Evolutionary conservation across 805 yeast species (phyloP), one percentile per base, ranked within the genome.

Genomic region (Hagleromyces aurorensis): DNA sequence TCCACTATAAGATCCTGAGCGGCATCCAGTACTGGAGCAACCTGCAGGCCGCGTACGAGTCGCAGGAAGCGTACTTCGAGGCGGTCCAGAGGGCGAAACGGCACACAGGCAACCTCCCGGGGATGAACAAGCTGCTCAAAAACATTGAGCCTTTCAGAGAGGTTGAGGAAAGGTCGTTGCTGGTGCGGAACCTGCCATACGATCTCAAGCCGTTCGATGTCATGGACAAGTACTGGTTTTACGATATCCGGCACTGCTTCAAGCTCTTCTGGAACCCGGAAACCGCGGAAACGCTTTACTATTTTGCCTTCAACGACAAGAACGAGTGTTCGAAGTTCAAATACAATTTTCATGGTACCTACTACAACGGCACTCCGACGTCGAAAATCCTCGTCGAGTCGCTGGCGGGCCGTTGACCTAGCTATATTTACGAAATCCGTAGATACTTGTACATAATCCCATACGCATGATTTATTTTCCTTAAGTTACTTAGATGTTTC

Each of bases 261-360:
- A 44, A 43, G 23, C 16, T 52, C 16, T 48, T 38, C 31, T 41
- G 47, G 51, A 41, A 43, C 10, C 29, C 34, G 6, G 28, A 30
- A 1, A 39, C 43, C 9, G 41, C 45, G 5, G 32, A 32, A 6
- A 40, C 47, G 6, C 37, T 55, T n/a, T 38, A 41, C 19, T 53
- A 31, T 26, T 27, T 55, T 20, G 43, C 50, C 13, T 78, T 78
- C 41, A 59, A 59, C 10, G 61, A 65, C 37, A 34, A 41, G 2
- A 36, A 46, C 3, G 72, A 70, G 33, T 76, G 83, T 2, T 38
- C 36, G 12, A 52, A 73, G 23, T 78, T 77, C 46, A 69, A 67
- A 4, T 50, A 69, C 9, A 65, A 67, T 37, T 65, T 61, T 43
- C 73, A 78, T 46, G 79, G 80, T 2, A 32, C 41, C 2, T 34